Conservation (phyloP, 352 stramenopile genomes). For the Halophytophthora batemanensis region DNA sequence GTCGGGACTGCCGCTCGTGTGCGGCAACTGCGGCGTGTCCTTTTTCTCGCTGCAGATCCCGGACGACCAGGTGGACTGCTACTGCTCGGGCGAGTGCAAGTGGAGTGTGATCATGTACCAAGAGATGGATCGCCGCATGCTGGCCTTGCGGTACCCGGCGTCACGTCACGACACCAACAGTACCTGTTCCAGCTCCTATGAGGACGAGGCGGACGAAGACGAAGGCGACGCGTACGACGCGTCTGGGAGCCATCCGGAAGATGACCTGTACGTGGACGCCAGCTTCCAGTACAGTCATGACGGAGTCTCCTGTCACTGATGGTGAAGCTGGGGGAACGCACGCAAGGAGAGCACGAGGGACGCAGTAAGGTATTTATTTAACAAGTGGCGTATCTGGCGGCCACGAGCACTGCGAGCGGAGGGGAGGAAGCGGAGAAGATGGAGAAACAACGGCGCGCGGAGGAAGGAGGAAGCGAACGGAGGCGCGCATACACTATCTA, state of each 20-base stretch:
- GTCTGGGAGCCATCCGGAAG: conserved; percentile 12
- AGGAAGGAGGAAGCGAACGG: too few species aligned
- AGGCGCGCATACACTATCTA: too few species aligned
- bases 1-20: conserved; percentile 73
- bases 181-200: conserved; percentile 27
- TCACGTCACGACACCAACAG: conserved; percentile 9
- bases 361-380: conserved; percentile 42
- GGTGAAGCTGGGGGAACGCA: not conserved
- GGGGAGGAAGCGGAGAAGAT: conserved; percentile 4
- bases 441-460: not conserved
- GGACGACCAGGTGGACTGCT: conserved; percentile 67
- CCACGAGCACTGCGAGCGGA: conserved; percentile 24
- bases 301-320: conserved; percentile 31
- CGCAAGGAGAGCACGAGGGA: not conserved
- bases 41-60: conserved; percentile 76
- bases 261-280: conserved; percentile 22
- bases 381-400: conserved; percentile 5
- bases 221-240: conserved; percentile 9
- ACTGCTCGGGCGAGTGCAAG: conserved; percentile 88
- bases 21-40: conserved; percentile 78
- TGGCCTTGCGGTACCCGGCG: conserved; percentile 32
- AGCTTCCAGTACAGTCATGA: conserved; percentile 24
- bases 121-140: conserved; percentile 76
- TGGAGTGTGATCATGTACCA: conserved; percentile 87
- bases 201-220: conserved; percentile 15